A percentile compares a stretch with the other conserved stretches of the same genome.
phyloP scores from a whole-genome alignment of 306 rosid genomes.

The Pyrus betulifolia region DNA sequence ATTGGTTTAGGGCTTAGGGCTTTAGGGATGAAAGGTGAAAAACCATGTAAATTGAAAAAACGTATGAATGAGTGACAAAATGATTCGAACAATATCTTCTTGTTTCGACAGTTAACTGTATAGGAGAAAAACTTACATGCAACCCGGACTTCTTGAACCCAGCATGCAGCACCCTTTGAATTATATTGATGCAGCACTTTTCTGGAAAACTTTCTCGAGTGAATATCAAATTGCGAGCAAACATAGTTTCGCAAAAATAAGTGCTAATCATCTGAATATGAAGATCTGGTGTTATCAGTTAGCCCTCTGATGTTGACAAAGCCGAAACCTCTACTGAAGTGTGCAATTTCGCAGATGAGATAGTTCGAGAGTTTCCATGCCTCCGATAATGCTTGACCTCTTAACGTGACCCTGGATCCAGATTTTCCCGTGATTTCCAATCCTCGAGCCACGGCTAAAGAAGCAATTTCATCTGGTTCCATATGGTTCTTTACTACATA shows the following conservation, averaged over 20 bases:
- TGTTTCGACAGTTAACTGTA: too few species aligned
- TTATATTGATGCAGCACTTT: neutral
- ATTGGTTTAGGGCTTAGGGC: conserved; percentile 57
- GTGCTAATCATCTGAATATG: too few species aligned
- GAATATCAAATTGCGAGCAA: too few species aligned
- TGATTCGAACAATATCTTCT: neutral
- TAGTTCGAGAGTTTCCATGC: neutral
- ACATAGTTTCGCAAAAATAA: too few species aligned
- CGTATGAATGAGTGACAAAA: neutral
- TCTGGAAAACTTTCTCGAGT: too few species aligned
- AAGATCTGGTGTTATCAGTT: too few species aligned
- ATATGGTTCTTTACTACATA: too few species aligned
- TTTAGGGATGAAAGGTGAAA: conserved; percentile 40
- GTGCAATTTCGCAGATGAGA: neutral
- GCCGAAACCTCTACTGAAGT: neutral
- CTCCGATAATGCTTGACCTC: neutral
- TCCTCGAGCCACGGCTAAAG: neutral
- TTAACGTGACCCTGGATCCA: neutral
- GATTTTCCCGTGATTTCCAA: neutral
- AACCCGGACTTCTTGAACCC: neutral
- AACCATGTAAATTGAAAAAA: neutral
- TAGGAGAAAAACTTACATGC: neutral
- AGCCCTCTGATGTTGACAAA: neutral
- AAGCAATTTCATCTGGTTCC: too few species aligned
- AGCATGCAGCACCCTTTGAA: neutral